Conservation (phyloP, 441 rosid genomes). For the Eutrema salsugineum region DNA sequence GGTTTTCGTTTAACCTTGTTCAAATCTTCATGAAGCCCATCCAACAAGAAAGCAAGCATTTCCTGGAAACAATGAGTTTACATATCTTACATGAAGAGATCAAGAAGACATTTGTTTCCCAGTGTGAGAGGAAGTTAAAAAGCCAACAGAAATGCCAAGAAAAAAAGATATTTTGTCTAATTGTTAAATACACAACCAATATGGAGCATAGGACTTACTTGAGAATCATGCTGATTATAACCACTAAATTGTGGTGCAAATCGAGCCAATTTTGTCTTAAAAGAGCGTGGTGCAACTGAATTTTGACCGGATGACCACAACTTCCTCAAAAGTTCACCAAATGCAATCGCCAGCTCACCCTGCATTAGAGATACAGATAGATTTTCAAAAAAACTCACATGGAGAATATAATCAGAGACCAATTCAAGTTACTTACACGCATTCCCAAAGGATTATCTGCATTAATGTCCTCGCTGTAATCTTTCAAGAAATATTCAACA, state of each 20-base stretch:
- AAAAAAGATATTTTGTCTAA: not conserved
- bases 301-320: constrained; percentile 53
- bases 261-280: constrained; percentile 62
- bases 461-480: constrained; percentile 55
- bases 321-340: constrained; percentile 58
- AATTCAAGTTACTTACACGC: constrained; percentile 41
- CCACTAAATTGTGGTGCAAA: constrained; percentile 78
- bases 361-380: constrained; percentile 38
- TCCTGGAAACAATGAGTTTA: constrained; percentile 36
- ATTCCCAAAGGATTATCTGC: constrained; percentile 60
- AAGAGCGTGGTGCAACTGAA: constrained; percentile 50
- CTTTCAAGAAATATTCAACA: constrained; percentile 56
- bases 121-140: not conserved
- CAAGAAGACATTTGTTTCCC: not conserved
- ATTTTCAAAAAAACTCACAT: not conserved
- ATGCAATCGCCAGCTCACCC: constrained; percentile 72
- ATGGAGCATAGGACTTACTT: constrained; percentile 38
- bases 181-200: not conserved
- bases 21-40: constrained; percentile 76
- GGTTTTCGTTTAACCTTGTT: constrained; percentile 66
- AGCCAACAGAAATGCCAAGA: not conserved
- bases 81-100: not conserved
- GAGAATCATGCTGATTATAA: constrained; percentile 76
- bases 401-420: not conserved
- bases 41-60: constrained; percentile 66